These are phyloP conservation scores for Cyclotella cryptica DNA, from an alignment of 108 stramenopile species.

Conservation along the genomic window DNA sequence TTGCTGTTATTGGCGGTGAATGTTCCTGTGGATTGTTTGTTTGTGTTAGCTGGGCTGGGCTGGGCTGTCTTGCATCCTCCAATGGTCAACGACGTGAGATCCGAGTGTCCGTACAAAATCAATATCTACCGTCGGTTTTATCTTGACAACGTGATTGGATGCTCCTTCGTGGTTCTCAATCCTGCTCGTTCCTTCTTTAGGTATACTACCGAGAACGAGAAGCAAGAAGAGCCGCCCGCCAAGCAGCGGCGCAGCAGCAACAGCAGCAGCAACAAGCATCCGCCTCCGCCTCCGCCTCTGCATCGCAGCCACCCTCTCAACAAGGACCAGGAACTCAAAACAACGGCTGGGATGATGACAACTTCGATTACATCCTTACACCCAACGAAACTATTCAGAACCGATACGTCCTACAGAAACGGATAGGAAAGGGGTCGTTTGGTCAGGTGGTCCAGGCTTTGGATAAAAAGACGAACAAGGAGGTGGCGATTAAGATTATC, in stretches of 20 bases:
- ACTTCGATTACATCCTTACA: constrained; percentile 95
- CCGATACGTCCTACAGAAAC: constrained; percentile 91
- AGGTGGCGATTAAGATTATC: constrained; percentile 99
- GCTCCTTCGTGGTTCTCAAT: not conserved
- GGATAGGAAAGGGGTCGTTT: constrained; percentile 98
- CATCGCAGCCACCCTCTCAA: constrained; percentile 11
- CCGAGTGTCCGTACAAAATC: too few species aligned
- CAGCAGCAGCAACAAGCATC: too few species aligned
- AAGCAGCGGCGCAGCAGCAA: constrained; percentile 32
- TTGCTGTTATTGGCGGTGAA: not conserved
- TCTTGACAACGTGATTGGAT: not conserved
- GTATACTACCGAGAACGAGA: constrained; percentile 92
- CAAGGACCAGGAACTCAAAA: constrained; percentile 67
- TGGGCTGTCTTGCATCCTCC: not conserved
- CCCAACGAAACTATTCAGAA: constrained; percentile 82
- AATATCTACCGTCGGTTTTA: not conserved
- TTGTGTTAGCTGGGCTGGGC: too few species aligned
- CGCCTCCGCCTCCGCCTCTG: constrained; percentile 20
- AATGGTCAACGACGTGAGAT: too few species aligned
- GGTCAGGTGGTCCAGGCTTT: constrained; percentile 93
- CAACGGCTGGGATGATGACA: constrained; percentile 97
- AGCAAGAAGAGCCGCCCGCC: constrained; percentile 68
- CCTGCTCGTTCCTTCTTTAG: constrained; percentile 10
- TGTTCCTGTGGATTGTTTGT: not conserved
- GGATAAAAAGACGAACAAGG: constrained; percentile 70